Base-by-base conservation (phyloP, 305 asterid species). In the Rubia peregrina region DNA sequence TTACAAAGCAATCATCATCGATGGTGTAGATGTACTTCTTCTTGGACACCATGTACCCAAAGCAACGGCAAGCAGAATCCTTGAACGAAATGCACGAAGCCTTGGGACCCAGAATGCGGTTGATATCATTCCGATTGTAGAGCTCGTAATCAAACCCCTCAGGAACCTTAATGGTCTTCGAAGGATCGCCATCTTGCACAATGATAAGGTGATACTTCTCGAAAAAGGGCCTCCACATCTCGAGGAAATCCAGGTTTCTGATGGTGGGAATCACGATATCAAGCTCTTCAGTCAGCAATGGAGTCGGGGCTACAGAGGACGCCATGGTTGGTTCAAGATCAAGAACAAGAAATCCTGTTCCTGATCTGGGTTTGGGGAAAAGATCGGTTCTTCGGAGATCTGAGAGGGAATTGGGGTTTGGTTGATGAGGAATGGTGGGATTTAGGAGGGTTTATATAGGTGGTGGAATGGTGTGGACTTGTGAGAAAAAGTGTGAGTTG, bases 1-100 rank as follows among this genome's bases (percentile, higher is more conserved):
- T 87, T 82, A 89, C 96, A 72, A 87, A 89, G 86, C 96, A 89
- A 74, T 89, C 93, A 61, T 89, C 96, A 64, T 89, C 96, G 44
- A 89, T 89, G 76, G 96, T 89, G 87, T 75, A 89, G 76, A 89
- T 83, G 71, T 89, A 89, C 84, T 89, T 87, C 88, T 86, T 88
- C 80, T 85, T 88, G 26, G 92, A 89, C 16, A 89, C 86, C 88
- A 89, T 67, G 60, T 75, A 89, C 0, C 95, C 95, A 64, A 89
- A 88, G 87, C 95, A 88, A 33, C 95, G 88, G 75, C 90, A 89
- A 63, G 92, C 95, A 13, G 92, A 89, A 44, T 86, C 95, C 83
- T 88, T 88, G 81, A 88, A 88, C n/a, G 95, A 89, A 75, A 89
- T 89, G 80, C 95, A 89, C 41, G 80, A 81, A 9, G 95, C 88